phyloP scores from a whole-genome alignment of 305 asterid species.

The Fraxinus greggii region DNA sequence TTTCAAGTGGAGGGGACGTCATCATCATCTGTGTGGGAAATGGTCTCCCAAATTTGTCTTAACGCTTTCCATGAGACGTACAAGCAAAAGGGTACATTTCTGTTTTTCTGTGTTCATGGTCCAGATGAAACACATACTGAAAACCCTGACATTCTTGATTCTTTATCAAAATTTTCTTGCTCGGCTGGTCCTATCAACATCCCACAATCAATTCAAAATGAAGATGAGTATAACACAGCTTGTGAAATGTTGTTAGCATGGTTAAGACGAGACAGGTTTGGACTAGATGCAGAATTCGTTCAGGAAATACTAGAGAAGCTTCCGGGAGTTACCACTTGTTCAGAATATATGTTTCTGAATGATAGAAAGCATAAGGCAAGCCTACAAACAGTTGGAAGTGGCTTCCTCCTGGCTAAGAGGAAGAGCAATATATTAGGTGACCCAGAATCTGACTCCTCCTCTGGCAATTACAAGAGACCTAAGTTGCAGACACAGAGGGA shows the following conservation, averaged over 20 bases:
- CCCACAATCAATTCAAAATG: conserved; percentile 50
- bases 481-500: conserved; percentile 47
- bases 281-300: conserved; percentile 78
- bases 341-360: conserved; percentile 51
- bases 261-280: conserved; percentile 83
- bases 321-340: conserved; percentile 67
- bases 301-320: conserved; percentile 84
- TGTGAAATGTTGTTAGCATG: conserved; percentile 61
- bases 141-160: conserved; percentile 36
- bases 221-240: conserved; percentile 46
- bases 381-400: conserved; percentile 70
- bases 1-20: conserved; percentile 73
- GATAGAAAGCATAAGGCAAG: conserved; percentile 48
- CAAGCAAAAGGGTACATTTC: conserved; percentile 55
- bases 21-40: conserved; percentile 72
- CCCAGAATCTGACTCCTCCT: conserved; percentile 30
- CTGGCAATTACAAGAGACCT: conserved; percentile 41
- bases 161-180: conserved; percentile 63
- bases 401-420: conserved; percentile 65
- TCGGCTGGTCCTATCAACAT: conserved; percentile 41
- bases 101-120: conserved; percentile 69
- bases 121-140: conserved; percentile 31
- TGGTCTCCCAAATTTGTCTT: conserved; percentile 51
- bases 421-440: conserved; percentile 35
- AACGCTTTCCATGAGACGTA: conserved; percentile 45